These are phyloP conservation scores for Panellus pusillus DNA, from an alignment of 768 basidiomycete genomes.

Conservation along the genomic window DNA sequence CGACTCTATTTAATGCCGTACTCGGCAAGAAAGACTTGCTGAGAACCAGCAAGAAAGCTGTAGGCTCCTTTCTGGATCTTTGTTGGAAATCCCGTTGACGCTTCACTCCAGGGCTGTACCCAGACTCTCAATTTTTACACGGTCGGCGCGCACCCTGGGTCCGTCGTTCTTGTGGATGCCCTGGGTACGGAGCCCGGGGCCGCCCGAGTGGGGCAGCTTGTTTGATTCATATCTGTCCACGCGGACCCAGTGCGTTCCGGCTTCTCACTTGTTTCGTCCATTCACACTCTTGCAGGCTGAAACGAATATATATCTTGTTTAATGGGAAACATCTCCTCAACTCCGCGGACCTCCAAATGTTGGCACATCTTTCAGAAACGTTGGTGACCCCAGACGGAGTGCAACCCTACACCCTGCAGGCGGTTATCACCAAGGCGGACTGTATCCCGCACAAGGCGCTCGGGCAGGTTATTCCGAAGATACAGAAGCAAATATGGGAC, in stretches of 20 bases:
- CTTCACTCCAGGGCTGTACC: slow-evolving; percentile 59
- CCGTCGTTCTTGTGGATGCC: slow-evolving; percentile 71
- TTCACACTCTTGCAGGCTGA: slow-evolving; percentile 44
- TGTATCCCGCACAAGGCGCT: slow-evolving; percentile 39
- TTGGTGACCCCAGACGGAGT: slow-evolving; percentile 39
- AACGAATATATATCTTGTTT: slow-evolving; percentile 69
- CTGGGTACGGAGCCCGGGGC: slow-evolving; percentile 77
- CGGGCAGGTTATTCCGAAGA: slow-evolving; percentile 35
- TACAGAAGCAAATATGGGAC: slow-evolving; percentile 54
- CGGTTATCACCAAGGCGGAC: slow-evolving; percentile 74
- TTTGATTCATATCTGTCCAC: slow-evolving; percentile 65
- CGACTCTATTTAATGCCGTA: slow-evolving; percentile 69
- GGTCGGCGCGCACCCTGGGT: slow-evolving; percentile 58
- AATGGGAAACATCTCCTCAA: slow-evolving; percentile 67
- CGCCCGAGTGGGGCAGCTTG: slow-evolving; percentile 71
- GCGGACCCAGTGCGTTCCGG: slow-evolving; percentile 51
- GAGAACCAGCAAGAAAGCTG: slow-evolving; percentile 69
- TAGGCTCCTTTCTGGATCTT: slow-evolving; percentile 33
- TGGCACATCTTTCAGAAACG: slow-evolving; percentile 47
- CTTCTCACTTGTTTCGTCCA: not conserved
- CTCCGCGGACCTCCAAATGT: slow-evolving; percentile 59
- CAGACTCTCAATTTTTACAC: slow-evolving; percentile 70
- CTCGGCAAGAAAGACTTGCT: slow-evolving; percentile 57
- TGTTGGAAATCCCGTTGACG: not conserved
- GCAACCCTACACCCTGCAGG: slow-evolving; percentile 60